Base-by-base conservation (phyloP, 2,329 filamentous ascomycete species). In the Lojkania enalia region DNA sequence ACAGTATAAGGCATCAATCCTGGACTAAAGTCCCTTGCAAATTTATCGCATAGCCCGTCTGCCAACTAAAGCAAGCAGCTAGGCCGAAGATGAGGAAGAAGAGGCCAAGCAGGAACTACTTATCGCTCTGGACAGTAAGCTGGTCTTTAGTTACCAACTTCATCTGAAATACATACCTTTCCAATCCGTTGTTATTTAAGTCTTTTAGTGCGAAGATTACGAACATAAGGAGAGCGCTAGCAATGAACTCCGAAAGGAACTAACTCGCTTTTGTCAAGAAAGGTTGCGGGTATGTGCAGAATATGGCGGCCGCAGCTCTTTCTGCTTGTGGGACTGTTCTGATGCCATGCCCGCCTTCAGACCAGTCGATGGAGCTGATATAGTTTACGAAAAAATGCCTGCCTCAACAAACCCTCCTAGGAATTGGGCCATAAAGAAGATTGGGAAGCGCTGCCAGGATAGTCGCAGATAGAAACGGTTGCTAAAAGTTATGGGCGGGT, bases 21-120 rank as follows among this genome's bases (percentile, higher is more conserved):
- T 7, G 85, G 85, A 1, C 84, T 84, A 60, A 89, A 86, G 52
- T 90, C 86, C 66, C 86, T 77, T 25, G 85, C 86, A 31, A 87
- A 67, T 89, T 89, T 53, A 88, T 87, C 1, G 85, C 86, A 67
- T 87, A 90, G 27, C 86, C 85, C 1, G 86, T 90, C 65, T 89
- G 81, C 84, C 84, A 88, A 5, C 86, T 86, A 57, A 87, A 88
- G 61, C 83, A 86, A 21, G 83, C 82, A 14, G 85, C 85, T 16
- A 89, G 82, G 5, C 85, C 86, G 60, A 88, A 88, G 50, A 89
- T 83, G 36, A 88, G 72, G 68, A 88, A 88, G 70, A 88, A 86
- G 4, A 88, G 69, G 5, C 74, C 79, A 1, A 89, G 69, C 0
- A 85, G 67, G 32, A 70, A 70, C 63, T 64, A 69, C 45, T 69